These are phyloP conservation scores for Ogataea henricii DNA, from an alignment of 805 yeast genomes.

Conservation along the genomic window DNA sequence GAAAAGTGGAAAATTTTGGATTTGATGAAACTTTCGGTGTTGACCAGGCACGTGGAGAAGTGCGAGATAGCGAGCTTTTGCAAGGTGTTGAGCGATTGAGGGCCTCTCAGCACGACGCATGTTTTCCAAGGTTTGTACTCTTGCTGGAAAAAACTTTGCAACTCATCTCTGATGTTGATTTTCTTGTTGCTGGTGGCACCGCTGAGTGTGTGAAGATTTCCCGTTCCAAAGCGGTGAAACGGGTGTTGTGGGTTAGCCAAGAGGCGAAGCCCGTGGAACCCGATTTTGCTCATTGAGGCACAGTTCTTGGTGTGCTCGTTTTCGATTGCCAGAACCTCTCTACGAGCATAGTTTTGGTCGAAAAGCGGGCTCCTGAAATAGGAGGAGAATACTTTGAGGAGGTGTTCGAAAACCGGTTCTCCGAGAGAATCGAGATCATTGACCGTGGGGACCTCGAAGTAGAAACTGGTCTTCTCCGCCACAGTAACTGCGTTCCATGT, in stretches of 20 bases:
- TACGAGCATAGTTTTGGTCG: constrained; percentile 39
- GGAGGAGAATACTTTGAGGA: constrained; percentile 52
- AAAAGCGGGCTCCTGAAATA: constrained; percentile 56
- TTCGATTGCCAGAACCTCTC: constrained; percentile 62
- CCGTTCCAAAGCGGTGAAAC: constrained; percentile 67
- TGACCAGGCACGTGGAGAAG: constrained; percentile 34
- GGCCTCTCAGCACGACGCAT: constrained; percentile 63
- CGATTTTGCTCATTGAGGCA: constrained; percentile 42
- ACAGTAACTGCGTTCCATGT: constrained; percentile 67
- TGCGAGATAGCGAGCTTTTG: constrained; percentile 49
- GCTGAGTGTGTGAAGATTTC: constrained; percentile 53
- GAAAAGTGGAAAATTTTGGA: not conserved
- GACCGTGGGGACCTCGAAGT: constrained; percentile 58
- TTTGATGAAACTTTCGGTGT: not conserved
- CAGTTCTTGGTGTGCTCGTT: constrained; percentile 67
- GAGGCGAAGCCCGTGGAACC: constrained; percentile 60
- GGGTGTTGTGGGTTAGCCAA: constrained; percentile 51
- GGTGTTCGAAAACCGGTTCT: constrained; percentile 44
- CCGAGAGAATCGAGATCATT: constrained; percentile 6
- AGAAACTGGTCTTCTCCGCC: constrained; percentile 65
- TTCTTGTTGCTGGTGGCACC: constrained; percentile 37
- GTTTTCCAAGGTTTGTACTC: constrained; percentile 51
- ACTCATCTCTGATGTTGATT: constrained; percentile 37
- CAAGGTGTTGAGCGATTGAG: constrained; percentile 61
- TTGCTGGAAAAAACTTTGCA: constrained; percentile 42